These are phyloP conservation scores for Pelargonium cotyledonis DNA, from an alignment of 441 rosid species.

Conservation along the genomic window DNA sequence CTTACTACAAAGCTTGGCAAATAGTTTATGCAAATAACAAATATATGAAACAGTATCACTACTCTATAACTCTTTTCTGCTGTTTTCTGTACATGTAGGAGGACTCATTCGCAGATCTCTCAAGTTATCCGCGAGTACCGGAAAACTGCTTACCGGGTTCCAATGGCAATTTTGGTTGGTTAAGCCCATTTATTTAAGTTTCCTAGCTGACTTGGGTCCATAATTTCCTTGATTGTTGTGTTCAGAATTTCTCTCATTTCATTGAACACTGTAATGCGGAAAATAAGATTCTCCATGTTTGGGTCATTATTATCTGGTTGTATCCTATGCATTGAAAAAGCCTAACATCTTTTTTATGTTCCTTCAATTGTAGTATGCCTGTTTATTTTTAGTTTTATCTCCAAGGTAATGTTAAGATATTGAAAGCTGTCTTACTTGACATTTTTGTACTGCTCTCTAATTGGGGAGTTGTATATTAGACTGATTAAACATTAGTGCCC, in stretches of 20 bases:
- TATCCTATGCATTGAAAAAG: background rate
- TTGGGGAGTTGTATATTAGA: background rate
- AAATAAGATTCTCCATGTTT: too few species aligned
- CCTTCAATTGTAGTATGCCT: background rate
- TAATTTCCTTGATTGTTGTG: background rate
- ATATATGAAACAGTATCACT: background rate
- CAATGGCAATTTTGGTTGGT: slow-evolving; percentile 93
- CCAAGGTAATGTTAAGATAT: background rate
- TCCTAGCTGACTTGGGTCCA: background rate
- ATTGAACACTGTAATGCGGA: background rate
- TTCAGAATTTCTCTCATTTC: background rate
- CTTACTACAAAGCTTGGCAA: background rate
- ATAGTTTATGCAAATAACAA: background rate
- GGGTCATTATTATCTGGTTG: background rate
- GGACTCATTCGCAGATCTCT: slow-evolving; percentile 91
- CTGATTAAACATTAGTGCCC: background rate
- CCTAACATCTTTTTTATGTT: background rate
- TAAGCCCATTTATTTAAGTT: slow-evolving; percentile 13
- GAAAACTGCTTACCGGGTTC: slow-evolving; percentile 87
- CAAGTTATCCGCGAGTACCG: slow-evolving; percentile 79
- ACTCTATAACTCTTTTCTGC: background rate
- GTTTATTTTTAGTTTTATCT: background rate
- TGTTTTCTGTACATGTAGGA: slow-evolving; percentile 39
- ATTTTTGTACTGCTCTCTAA: background rate
- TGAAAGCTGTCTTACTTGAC: background rate